phyloP scores from a whole-genome alignment of 148 eudicot genomes.

The Heliosperma pusillum region DNA sequence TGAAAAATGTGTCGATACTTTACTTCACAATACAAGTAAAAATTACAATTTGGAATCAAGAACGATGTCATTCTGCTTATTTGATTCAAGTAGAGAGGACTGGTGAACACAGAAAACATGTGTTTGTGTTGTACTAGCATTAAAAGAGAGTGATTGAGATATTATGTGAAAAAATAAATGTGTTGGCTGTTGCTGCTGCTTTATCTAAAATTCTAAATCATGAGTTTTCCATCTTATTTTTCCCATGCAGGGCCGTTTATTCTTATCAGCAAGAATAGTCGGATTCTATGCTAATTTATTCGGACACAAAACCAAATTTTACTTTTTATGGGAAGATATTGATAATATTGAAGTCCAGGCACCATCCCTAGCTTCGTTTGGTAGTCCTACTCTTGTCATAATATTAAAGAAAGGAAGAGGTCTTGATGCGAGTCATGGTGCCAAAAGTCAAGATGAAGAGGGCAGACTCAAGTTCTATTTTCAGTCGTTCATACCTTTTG shows the following conservation, averaged over 20 bases:
- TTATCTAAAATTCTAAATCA: not conserved
- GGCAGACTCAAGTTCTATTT: constrained; percentile 81
- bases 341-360: constrained; percentile 72
- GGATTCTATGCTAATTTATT: constrained; percentile 84
- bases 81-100: not conserved
- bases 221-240: constrained; percentile 2
- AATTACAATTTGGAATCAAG: not conserved
- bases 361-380: constrained; percentile 63
- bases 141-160: too few species aligned
- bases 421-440: constrained; percentile 72
- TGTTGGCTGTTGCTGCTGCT: not conserved
- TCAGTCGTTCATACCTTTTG: constrained; percentile 73
- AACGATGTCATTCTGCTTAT: not conserved
- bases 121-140: too few species aligned
- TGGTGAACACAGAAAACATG: too few species aligned
- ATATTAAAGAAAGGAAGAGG: constrained; percentile 71
- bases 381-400: constrained; percentile 69
- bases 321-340: constrained; percentile 84
- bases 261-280: constrained; percentile 74
- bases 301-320: constrained; percentile 75
- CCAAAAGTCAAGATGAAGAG: constrained; percentile 63
- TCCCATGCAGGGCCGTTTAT: constrained; percentile 69
- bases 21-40: not conserved
- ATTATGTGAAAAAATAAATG: too few species aligned
- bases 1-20: too few species aligned